Percentiles rank a stretch among this genome's conserved stretches.
Conservation (phyloP, 140 eudicot genomes). For the Flaveria floridana region DNA sequence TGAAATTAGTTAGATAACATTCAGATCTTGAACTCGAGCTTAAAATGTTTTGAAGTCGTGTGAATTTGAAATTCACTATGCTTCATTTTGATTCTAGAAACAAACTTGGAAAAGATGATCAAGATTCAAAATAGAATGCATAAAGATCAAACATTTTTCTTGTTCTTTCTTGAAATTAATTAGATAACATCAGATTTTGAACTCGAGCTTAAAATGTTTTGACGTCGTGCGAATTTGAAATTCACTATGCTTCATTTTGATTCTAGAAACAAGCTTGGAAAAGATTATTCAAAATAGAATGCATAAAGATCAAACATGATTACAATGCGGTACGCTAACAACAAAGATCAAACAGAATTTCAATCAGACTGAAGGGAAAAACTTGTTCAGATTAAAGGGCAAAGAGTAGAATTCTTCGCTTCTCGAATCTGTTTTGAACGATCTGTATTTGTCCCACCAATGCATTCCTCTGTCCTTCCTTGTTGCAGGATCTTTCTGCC, state of each 20-base stretch:
- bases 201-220: background rate
- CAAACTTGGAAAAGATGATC: constrained; percentile 27
- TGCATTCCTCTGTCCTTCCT: constrained; percentile 92
- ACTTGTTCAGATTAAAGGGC: constrained; percentile 92
- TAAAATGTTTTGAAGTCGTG: background rate
- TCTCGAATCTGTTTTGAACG: constrained; percentile 83
- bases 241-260: constrained; percentile 11
- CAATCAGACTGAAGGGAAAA: constrained; percentile 82
- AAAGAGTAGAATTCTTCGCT: constrained; percentile 91
- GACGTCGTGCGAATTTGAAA: background rate
- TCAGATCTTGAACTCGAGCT: background rate
- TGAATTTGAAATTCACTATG: background rate
- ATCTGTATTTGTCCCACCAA: constrained; percentile 89
- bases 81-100: constrained; percentile 29
- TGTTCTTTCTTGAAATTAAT: background rate
- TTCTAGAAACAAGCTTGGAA: constrained; percentile 28
- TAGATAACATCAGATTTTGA: background rate
- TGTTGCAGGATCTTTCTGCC: constrained; percentile 57
- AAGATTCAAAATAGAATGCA: constrained; percentile 24
- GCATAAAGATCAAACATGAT: constrained; percentile 20
- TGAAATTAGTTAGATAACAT: background rate
- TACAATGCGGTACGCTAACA: constrained; percentile 23
- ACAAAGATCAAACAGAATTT: constrained; percentile 14
- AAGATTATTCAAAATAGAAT: constrained; percentile 28
- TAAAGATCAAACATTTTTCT: background rate